These are phyloP conservation scores for Sarocladium kiliense DNA, from an alignment of 2,329 filamentous ascomycete genomes.

Conservation along the genomic window DNA sequence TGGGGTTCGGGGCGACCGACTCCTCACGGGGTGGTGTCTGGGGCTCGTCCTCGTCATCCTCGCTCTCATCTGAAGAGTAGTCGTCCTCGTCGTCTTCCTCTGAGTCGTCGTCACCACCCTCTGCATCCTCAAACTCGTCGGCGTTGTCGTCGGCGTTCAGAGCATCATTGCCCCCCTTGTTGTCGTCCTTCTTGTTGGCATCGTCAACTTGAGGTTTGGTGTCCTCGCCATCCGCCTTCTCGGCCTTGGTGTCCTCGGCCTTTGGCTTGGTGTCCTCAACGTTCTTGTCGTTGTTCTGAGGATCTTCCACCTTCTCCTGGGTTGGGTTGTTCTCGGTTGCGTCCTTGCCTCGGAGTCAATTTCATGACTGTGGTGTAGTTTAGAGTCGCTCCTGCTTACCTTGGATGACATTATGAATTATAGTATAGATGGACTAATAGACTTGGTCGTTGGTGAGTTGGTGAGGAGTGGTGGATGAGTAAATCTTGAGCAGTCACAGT, in stretches of 20 bases:
- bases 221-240: neutral
- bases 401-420: constrained; percentile 9
- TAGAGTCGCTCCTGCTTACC: neutral
- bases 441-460: neutral
- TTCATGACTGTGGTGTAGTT: neutral
- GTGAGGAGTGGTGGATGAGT: no score
- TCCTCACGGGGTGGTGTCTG: constrained; percentile 11
- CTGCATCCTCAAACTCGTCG: constrained; percentile 12
- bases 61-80: constrained; percentile 9
- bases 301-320: constrained; percentile 3
- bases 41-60: constrained; percentile 12
- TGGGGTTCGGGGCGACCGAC: constrained; percentile 8
- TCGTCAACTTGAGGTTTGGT: constrained; percentile 10
- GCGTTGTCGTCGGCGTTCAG: constrained; percentile 11
- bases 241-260: constrained; percentile 1
- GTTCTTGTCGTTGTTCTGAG: neutral
- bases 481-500: neutral
- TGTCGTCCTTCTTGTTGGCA: constrained; percentile 7
- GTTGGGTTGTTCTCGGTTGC: neutral
- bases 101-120: constrained; percentile 8
- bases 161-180: constrained; percentile 8
- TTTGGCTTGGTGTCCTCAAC: constrained; percentile 9
- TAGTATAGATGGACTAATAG: neutral
- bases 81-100: constrained; percentile 8
- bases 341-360: neutral